A percentile compares a stretch with the other conserved stretches of the same genome.
These are phyloP conservation scores for Leccinum fallax DNA, from an alignment of 1,284 basidiomycete genomes.

Conservation along the genomic window DNA sequence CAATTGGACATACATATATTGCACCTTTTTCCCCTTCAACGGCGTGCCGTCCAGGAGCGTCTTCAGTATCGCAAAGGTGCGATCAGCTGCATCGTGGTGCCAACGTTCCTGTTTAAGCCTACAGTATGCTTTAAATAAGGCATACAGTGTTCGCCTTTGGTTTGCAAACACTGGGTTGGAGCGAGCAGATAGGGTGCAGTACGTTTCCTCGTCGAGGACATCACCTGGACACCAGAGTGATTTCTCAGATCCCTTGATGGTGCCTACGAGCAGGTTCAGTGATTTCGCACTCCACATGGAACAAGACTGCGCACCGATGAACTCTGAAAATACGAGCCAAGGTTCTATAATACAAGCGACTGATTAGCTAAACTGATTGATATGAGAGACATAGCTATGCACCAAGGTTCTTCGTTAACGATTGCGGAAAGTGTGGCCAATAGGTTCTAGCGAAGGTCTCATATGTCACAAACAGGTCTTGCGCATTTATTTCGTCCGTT, in stretches of 20 bases:
- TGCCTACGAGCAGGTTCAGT: constrained; percentile 42
- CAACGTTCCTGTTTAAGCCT: constrained; percentile 46
- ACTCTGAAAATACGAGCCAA: constrained; percentile 55
- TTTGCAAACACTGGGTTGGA: constrained; percentile 56
- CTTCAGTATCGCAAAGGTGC: constrained; percentile 59
- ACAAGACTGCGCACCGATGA: constrained; percentile 50
- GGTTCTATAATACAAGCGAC: not conserved
- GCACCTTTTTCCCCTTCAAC: constrained; percentile 47
- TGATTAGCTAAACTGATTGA: not conserved
- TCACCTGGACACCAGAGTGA: constrained; percentile 40
- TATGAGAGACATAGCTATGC: constrained; percentile 8
- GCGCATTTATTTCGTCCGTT: constrained; percentile 16
- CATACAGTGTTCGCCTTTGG: constrained; percentile 52
- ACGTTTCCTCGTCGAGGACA: constrained; percentile 48
- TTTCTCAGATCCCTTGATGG: constrained; percentile 67
- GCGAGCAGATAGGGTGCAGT: constrained; percentile 51
- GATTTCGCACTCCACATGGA: not conserved
- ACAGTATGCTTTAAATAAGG: constrained; percentile 56
- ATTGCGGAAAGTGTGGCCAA: constrained; percentile 65
- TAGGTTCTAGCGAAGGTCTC: constrained; percentile 54
- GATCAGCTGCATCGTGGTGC: constrained; percentile 66
- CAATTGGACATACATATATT: constrained; percentile 53
- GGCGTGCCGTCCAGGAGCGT: constrained; percentile 34
- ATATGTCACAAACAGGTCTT: constrained; percentile 46
- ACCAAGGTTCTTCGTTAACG: constrained; percentile 57